Base-by-base conservation (phyloP, 1,284 basidiomycete genomes). In the Irpex lacteus region DNA sequence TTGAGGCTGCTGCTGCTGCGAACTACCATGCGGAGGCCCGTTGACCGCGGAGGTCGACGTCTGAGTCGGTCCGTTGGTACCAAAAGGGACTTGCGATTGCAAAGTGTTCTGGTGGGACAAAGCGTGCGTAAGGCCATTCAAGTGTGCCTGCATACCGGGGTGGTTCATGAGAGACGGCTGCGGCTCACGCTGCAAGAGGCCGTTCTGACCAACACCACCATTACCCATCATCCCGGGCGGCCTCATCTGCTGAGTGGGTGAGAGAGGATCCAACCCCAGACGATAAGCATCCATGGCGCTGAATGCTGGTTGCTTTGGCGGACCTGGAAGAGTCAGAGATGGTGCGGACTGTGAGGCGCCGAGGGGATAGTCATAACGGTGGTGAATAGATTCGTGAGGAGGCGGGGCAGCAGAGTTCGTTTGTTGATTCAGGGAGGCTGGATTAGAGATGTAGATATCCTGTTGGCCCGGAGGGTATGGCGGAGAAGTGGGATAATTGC, bases 1-100 rank as follows among this genome's bases (percentile, higher is more conserved):
- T 65, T 90, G 68, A 60, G 71, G 73, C 65, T 73, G 71, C 63
- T 71, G 72, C 21, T 53, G 54, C 65, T 74, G 72, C 54, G 67
- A 68, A 61, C 56, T 67, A 62, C 70, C 69, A 19, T 70, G 66
- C 63, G 70, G 63, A 38, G 66, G 67, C 3, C 66, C 62, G 36
- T 64, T 60, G 8, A 71, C 73, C 65, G 70, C 73, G 63, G 70
- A 62, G 58, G 72, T 69, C 68, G 66, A 59, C 61, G 68, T 65
- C 56, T 73, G 75, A 63, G 74, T 65, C 49, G 72, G 63, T 55
- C 73, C 69, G 71, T 68, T 74, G n/a, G 83, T 73, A 47, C 66
- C 64, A 49, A 59, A 63, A 21, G 59, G 56, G 54, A 44, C 60
- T 59, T 66, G 65, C 36, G 26, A 40, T 52, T 62, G 65, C 21